Conservation (phyloP, 2,329 filamentous ascomycete species). For the Pseudogymnoascus verrucosus region DNA sequence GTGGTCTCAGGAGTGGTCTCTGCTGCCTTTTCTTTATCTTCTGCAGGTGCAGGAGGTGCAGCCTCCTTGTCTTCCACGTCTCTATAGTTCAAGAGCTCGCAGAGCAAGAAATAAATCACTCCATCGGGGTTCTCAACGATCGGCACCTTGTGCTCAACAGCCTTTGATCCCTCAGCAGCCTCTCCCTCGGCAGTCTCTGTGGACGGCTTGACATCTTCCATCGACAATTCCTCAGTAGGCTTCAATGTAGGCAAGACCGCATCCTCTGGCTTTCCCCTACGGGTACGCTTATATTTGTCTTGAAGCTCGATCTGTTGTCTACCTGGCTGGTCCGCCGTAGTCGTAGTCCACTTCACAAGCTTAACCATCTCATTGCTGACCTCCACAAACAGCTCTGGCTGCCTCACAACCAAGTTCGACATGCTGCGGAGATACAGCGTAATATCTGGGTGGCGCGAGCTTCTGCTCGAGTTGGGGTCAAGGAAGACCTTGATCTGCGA, state of each 20-base stretch:
- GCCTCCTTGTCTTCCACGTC: constrained; percentile 81
- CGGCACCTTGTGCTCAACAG: constrained; percentile 66
- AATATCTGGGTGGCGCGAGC: constrained; percentile 57
- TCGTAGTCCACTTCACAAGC: constrained; percentile 50
- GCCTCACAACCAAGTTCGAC: constrained; percentile 70
- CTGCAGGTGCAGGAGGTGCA: constrained; percentile 12
- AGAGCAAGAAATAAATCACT: constrained; percentile 89
- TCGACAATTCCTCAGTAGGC: constrained; percentile 28
- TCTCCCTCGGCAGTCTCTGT: constrained; percentile 53
- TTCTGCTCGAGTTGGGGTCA: constrained; percentile 41
- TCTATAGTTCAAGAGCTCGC: constrained; percentile 82
- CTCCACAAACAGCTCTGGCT: constrained; percentile 79
- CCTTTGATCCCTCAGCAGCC: constrained; percentile 57
- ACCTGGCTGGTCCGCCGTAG: constrained; percentile 27
- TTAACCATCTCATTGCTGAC: constrained; percentile 79
- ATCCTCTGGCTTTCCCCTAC: constrained; percentile 21
- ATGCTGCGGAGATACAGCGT: constrained; percentile 66
- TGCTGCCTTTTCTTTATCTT: constrained; percentile 22
- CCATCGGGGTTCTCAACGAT: constrained; percentile 89
- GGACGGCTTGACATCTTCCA: constrained; percentile 48
- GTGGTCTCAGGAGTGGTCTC: constrained; percentile 27
- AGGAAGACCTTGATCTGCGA: constrained; percentile 79
- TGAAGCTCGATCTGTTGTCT: constrained; percentile 35
- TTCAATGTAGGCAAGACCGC: constrained; percentile 24
- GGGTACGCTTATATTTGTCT: background rate